Evolutionary conservation across 2,329 filamentous ascomycete genomes (phyloP), one percentile per base, ranked within the genome.

Genomic region (Ilyonectria robusta): DNA sequence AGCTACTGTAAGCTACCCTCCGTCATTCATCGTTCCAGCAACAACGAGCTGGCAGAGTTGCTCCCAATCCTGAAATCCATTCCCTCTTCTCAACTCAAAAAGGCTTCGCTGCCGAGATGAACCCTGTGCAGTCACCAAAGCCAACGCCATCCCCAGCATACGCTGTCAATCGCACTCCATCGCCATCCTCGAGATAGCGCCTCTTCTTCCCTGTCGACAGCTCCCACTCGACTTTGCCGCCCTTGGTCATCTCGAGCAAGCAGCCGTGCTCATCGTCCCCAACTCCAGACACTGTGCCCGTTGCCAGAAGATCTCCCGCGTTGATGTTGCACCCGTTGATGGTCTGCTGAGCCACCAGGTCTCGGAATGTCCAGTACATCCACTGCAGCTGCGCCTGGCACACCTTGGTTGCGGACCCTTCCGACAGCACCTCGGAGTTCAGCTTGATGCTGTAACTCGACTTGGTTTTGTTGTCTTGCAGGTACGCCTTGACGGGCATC

Each of bases 81-180:
- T 26, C 46, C 46, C 29, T 13, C 4, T 42, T 33, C 33, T 47
- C 13, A 48, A 1, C 33, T 47, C 13, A 54, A 2, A 64, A 53
- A 6, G 61, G 61, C 46, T 47, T 58, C 19, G 61, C 61, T 3
- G 61, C 35, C 9, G 48, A 58, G 10, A 63, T 26, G 17, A 46
- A 29, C 11, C 82, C 82, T 2, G 71, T 55, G 37, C 80, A 81
- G 8, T 82, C 79, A 0, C 80, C 81, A 62, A 82, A 82, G 0
- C 81, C 81, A 61, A 83, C 87, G 15, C 80, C 79, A 73, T 47
- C 83, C 80, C 73, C 84, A 72, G 29, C 81, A 73, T 66, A 83
- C 77, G 47, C 81, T 57, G 76, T 81, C 44, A 82, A 75, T 19
- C 78, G 70, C 42, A 82, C 73, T n/a, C 74, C 75, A 63, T 84